Base-by-base conservation (phyloP, 805 yeast genomes). In the Suhomyces emberorum region DNA sequence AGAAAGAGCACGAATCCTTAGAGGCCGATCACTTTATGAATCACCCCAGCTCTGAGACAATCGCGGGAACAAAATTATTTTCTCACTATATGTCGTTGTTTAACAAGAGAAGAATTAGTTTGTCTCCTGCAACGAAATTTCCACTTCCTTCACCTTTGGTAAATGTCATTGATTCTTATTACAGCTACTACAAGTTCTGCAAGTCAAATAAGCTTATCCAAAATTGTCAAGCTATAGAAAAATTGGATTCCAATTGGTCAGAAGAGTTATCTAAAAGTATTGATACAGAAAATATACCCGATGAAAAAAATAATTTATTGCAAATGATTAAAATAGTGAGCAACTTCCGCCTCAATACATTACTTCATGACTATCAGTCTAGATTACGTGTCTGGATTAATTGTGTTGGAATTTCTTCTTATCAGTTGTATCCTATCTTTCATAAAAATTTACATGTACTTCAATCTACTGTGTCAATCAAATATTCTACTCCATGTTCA, bases 401-500 rank as follows among this genome's bases (percentile, higher is more conserved):
- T 35, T 56, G 63, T 38, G 55, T 65, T 61, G 58, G 55, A 26
- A 46, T 56, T 10, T 48, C 68, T 0, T 52, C 65, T 4, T 65
- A 65, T 37, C 71, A 68, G 35, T 49, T 69, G 9, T 65, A 67
- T 32, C 74, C 74, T 0, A 52, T 65, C 4, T 67, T 65, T 28
- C 96, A 91, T 54, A 95, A 88, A 51, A 83, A 76, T 48, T 77
- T 95, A 20, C 76, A 84, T 4, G 76, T 88, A 10, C 64, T 91
- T 16, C 87, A 83, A 51, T 84, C 95, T 1, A 77, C 87, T 63
- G 91, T 88, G 0, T 84, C 91, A 3, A 76, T 81, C 7, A 83
- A 81, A 49, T 83, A 87, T 27, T 84, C 95, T 0, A 88, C 95
- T 0, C 97, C 97, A 0, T 93, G 98, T 52, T 68, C 80, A 27